Percentiles rank a stretch among this genome's conserved stretches.
Conservation (phyloP, 2,329 filamentous ascomycete species). For the Chaetothyriales sp. region DNA sequence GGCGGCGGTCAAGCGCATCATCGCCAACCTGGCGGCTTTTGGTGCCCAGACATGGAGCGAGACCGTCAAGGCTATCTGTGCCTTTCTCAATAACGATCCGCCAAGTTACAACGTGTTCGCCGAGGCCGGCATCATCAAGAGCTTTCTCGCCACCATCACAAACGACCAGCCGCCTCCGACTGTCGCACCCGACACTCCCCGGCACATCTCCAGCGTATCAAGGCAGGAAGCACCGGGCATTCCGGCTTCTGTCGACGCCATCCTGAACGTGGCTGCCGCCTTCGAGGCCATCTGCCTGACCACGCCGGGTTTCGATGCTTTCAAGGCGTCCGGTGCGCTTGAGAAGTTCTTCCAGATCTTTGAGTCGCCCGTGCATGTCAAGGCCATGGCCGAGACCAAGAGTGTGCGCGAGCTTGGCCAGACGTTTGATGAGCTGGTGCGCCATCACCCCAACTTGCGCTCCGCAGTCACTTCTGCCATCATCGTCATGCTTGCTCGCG, state of each 20-base stretch:
- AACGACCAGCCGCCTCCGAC: neutral
- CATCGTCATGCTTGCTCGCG: constrained; percentile 71
- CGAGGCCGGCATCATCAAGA: constrained; percentile 79
- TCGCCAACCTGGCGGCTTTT: constrained; percentile 63
- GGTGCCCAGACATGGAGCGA: constrained; percentile 94
- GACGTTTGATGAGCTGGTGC: constrained; percentile 83
- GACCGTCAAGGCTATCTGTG: constrained; percentile 77
- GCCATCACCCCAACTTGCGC: constrained; percentile 78
- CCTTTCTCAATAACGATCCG: constrained; percentile 96
- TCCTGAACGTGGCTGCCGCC: constrained; percentile 69
- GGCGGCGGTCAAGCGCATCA: constrained; percentile 61
- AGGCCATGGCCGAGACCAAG: constrained; percentile 63
- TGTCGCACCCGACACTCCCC: constrained; percentile 18
- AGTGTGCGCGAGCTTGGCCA: constrained; percentile 61
- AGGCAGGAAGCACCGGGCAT: constrained; percentile 50
- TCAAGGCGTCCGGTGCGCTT: constrained; percentile 66
- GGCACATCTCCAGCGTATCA: constrained; percentile 23
- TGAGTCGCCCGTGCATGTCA: constrained; percentile 77
- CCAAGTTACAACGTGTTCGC: constrained; percentile 94
- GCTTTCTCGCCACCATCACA: constrained; percentile 60
- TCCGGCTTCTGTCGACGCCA: constrained; percentile 73
- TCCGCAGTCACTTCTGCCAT: constrained; percentile 69
- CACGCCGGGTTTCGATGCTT: constrained; percentile 69
- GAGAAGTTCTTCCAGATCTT: constrained; percentile 93
- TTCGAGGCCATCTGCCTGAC: constrained; percentile 92